Evolutionary conservation across 768 basidiomycete genomes (phyloP).

Genomic region (Podaxis pistillaris): DNA sequence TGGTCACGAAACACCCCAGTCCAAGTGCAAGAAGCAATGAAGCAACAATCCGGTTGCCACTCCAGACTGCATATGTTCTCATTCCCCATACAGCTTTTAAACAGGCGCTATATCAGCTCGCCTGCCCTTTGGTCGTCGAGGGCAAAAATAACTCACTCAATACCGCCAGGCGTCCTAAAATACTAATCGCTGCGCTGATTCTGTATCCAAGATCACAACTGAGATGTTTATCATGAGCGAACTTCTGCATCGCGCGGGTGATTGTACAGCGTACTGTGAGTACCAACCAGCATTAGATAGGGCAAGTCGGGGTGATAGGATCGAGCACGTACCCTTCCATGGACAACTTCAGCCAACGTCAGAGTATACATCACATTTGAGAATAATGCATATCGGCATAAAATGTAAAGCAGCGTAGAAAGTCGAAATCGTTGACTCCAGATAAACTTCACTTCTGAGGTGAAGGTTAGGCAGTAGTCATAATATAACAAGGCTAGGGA

Average conservation of each 20-base stretch:
- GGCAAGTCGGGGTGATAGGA: not conserved
- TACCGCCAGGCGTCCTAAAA: not conserved
- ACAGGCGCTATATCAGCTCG: not conserved
- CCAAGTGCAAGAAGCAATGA: not conserved
- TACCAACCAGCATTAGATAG: too few relatives aligned
- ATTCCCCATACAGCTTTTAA: not conserved
- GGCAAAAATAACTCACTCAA: not conserved
- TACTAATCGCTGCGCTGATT: not conserved
- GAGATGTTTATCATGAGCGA: not conserved
- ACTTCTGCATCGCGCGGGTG: not conserved
- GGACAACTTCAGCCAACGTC: not conserved
- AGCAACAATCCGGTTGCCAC: not conserved
- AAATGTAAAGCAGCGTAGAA: not conserved
- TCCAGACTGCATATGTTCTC: not conserved
- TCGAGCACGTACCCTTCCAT: not conserved
- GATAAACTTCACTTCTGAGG: not conserved
- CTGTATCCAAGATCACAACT: conserved; percentile 9
- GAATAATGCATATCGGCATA: conserved; percentile 4
- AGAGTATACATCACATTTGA: conserved; percentile 2
- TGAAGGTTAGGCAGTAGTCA: conserved; percentile 4
- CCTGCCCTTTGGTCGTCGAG: not conserved
- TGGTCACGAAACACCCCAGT: not conserved
- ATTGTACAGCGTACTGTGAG: not conserved
- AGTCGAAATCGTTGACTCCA: conserved; percentile 3
- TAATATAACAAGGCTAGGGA: not conserved